Percentiles rank a stretch among this genome's conserved stretches.
phyloP scores from a whole-genome alignment of 371 early-diverging fungal genomes.

The Caulochytrium protostelioides region DNA sequence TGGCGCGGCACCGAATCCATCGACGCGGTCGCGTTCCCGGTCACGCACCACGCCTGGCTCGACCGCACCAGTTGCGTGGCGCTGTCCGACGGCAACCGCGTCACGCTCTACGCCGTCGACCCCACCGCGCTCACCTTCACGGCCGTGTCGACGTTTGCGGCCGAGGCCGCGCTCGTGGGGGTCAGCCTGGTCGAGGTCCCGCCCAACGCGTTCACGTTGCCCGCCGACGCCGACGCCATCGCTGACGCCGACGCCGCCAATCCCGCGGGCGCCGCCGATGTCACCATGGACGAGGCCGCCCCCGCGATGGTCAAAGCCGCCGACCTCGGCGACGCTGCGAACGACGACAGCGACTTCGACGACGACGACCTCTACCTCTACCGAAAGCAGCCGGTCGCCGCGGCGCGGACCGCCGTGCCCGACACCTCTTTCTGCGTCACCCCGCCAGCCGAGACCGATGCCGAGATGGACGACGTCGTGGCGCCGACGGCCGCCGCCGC shows the following conservation, averaged over 20 bases:
- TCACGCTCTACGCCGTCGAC: slow-evolving; percentile 13
- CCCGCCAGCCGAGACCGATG: too few species aligned
- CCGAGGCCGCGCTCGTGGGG: neutral
- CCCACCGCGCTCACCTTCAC: neutral
- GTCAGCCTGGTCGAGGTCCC: slow-evolving; percentile 5
- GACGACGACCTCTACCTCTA: slow-evolving; percentile 1
- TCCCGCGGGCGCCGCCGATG: slow-evolving; percentile 1
- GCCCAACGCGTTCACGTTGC: slow-evolving; percentile 9
- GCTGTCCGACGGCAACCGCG: too few species aligned
- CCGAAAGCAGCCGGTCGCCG: too few species aligned
- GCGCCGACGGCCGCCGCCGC: too few species aligned
- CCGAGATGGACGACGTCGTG: too few species aligned
- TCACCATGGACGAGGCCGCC: slow-evolving; percentile 1
- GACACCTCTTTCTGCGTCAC: too few species aligned
- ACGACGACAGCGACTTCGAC: slow-evolving; percentile 5
- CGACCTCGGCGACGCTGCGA: slow-evolving; percentile 8
- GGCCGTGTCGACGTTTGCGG: too few species aligned
- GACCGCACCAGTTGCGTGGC: too few species aligned
- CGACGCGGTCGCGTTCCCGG: too few species aligned
- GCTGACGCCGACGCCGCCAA: slow-evolving; percentile 6
- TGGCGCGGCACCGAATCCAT: too few species aligned
- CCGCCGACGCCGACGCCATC: slow-evolving; percentile 3
- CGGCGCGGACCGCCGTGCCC: too few species aligned
- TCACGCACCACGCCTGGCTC: too few species aligned
- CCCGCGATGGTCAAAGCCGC: neutral